Evolutionary conservation across 441 rosid species (phyloP), one percentile per base, ranked within the genome.

Genomic region (Dalechampia spathulata): DNA sequence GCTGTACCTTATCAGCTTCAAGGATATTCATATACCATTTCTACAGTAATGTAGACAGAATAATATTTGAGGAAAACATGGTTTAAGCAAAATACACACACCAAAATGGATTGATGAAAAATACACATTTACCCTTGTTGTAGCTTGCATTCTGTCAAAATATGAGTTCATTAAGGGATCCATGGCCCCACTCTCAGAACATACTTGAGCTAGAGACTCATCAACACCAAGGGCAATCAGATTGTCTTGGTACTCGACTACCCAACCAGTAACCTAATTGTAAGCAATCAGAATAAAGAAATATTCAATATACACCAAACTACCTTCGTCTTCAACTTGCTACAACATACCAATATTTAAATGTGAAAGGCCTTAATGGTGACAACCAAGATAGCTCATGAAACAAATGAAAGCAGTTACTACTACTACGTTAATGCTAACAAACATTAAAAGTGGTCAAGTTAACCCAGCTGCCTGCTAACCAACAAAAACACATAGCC

Each of bases 181-280:
- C 96, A 86, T 84, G 58, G 99, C 81, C 66, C 99, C 99, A 78
- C 98, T 90, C 73, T 94, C 99, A 1, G 99, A 94, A 75, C 98
- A 90, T 69, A 90, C 98, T 86, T 94, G 98, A 64, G 99, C 96
- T 52, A 94, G 86, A 49, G 96, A 73, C 67, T 94, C 99, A 68
- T 90, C 98, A 75, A 94, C 98, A 54, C 99, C 99, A 71, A 94
- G 99, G 44, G 83, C 99, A 64, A 94, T 82, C 65, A 90, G 68
- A 78, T 78, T 94, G 49, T 94, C 98, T 86, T 94, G 99, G 77
- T 86, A 94, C 63, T 90, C 96, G 66, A 94, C 96, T 17, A 90
- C 97, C 99, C 99, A 94, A 54, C 99, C 93, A 66, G 96, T 94
- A 14, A 94, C 97, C 98, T 94, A 67, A 49, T 62, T 50, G 57